phyloP scores from a whole-genome alignment of 495 filamentous ascomycete species.

The Trichoderma gamsii region DNA sequence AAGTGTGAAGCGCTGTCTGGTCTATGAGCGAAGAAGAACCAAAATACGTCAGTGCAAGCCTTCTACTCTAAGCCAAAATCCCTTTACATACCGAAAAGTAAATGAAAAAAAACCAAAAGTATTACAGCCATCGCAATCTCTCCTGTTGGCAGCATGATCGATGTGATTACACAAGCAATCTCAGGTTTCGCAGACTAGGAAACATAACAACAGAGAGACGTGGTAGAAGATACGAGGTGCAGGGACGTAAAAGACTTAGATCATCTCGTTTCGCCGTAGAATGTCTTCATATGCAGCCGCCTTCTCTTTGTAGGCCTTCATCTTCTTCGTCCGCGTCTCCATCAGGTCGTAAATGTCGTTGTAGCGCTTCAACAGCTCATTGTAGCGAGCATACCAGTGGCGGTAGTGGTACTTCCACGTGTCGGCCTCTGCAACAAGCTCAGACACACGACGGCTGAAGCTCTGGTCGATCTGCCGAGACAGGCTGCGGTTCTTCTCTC shows the following conservation, averaged over 20 bases:
- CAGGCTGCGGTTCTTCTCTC: slow-evolving; percentile 13
- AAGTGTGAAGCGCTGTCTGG: background rate
- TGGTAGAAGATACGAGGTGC: background rate
- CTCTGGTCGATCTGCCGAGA: background rate
- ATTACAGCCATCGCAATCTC: background rate
- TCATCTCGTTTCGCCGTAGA: slow-evolving; percentile 9
- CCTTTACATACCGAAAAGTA: background rate
- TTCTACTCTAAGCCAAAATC: background rate
- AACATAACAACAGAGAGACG: background rate
- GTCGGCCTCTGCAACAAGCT: slow-evolving; percentile 2
- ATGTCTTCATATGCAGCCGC: slow-evolving; percentile 10
- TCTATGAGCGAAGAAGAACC: background rate
- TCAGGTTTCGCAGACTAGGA: background rate
- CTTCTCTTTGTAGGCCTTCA: background rate
- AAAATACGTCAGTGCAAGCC: background rate
- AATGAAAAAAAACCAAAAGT: background rate
- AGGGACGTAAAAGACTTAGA: background rate
- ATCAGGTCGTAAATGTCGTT: slow-evolving; percentile 1
- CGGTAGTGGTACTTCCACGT: slow-evolving; percentile 9
- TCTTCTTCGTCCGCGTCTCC: slow-evolving; percentile 11
- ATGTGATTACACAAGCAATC: background rate
- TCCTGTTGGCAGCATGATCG: background rate
- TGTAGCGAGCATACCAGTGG: background rate
- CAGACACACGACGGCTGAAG: slow-evolving; percentile 12
- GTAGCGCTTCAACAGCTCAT: slow-evolving; percentile 13